Evolutionary conservation across 257 asterid genomes (phyloP), one percentile per base, ranked within the genome.

Genomic region (Nicotiana tomentosiformis): DNA sequence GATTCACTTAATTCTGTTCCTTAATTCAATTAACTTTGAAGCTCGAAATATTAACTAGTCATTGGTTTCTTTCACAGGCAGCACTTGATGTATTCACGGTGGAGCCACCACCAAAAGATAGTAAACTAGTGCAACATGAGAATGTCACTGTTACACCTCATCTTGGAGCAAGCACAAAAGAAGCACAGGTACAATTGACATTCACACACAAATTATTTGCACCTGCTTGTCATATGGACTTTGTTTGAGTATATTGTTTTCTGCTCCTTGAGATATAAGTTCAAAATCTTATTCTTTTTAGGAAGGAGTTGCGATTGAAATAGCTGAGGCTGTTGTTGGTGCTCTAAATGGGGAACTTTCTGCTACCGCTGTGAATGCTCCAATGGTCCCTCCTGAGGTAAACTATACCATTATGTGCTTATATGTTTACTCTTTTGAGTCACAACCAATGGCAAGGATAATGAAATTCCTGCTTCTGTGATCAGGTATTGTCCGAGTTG

Each of bases 101-200:
- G 90, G 99, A 96, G 69, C 99, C 99, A n/a, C 98, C 99, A 10
- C 57, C 94, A 0, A 84, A 87, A 81, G 98, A 94, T 68, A 91
- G 98, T 90, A 96, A 92, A 82, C 37, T 96, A 79, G 93, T 94
- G 87, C 98, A 90, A 78, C 99, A 94, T 65, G 92, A 90, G 90
- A 94, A 94, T 82, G 98, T 96, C 77, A 93, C 89, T 18, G 98
- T 90, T n/a, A 96, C 99, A 16, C 99, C 99, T 66, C 99, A 96
- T 88, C 99, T 96, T 77, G 99, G 99, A 87, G 99, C 99, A 49
- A 96, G 99, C 93, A 96, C 99, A 43, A 93, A 92, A 89, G 99
- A 96, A 90, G 99, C 99, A 66, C 99, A 96, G 97, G 99, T 93
- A 83, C 78, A 85, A 77, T 23, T 49, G 66, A 66, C 84, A 7